Base-by-base conservation (phyloP, 1,284 basidiomycete genomes). In the Mycena citricolor region DNA sequence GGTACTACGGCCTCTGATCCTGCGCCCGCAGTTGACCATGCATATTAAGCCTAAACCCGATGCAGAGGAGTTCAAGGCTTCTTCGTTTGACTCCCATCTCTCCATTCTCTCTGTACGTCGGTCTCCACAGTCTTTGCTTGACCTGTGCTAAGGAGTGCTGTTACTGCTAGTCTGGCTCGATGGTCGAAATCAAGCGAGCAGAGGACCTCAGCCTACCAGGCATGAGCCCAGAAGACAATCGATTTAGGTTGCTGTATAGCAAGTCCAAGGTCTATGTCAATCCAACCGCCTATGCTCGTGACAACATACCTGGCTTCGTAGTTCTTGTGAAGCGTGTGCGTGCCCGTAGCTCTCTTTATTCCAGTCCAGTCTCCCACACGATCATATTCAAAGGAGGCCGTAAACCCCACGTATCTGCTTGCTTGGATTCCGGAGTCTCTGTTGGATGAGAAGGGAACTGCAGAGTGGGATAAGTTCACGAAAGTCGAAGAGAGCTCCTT, bases 211-310 rank as follows among this genome's bases (percentile, higher is more conserved):
- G 55, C 47, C 61, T 46, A 50, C 52, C 44, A 38, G 55, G 49
- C 52, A 60, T 42, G 44, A 60, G 54, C 10, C 63, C 66, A 16
- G 73, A 78, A 41, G 83, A 85, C 47, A 76, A 78, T 54, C 81
- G 76, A 62, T 78, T 79, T 60, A 73, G 86, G 40, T 71, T 97
- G 33, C 65, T 95, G 14, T 95, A 91, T 58, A 87, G 81, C 64
- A 94, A 94, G 65, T 89, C 86, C 29, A 94, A 94, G 62, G 92
- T 94, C 30, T 93, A 94, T 59, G 84, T 97, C 33, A 93, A 98
- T 59, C 94, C 95, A 0, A 95, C 93, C 0, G 83, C 89, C 2
- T 94, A 94, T 61, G 76, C 86, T 3, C 78, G 86, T 56, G 94
- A 97, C 67, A 97, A 98, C 64, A 89, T 97, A 22, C 81, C 92